Percentiles rank a stretch among this genome's conserved stretches.
Evolutionary conservation across 768 basidiomycete species (phyloP).

Genomic region (Tricholoma flavovirens): DNA sequence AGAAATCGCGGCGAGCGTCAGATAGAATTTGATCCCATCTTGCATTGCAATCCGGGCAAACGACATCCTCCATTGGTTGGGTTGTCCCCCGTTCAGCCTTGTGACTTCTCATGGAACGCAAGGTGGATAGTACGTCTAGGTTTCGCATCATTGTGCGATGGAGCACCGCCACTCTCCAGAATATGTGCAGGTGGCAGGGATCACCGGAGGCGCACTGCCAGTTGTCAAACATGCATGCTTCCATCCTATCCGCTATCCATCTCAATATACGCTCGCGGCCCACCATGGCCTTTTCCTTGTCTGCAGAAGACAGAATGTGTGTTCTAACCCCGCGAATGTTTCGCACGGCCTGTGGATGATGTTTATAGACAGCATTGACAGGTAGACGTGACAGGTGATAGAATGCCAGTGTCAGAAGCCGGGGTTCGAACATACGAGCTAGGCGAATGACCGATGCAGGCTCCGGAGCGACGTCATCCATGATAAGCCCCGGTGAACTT

Average conservation of each 20-base stretch:
- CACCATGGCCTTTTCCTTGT: conserved; percentile 16
- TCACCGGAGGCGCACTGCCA: conserved; percentile 17
- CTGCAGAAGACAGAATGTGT: conserved; percentile 14
- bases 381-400: conserved; percentile 19
- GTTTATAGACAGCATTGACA: conserved; percentile 17
- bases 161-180: conserved; percentile 19
- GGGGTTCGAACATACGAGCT: conserved; percentile 19
- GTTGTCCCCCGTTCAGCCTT: conserved; percentile 18
- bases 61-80: conserved; percentile 17
- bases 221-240: conserved; percentile 16
- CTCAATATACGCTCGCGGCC: conserved; percentile 20
- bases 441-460: conserved; percentile 19
- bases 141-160: conserved; percentile 18
- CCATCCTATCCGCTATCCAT: conserved; percentile 18
- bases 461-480: conserved; percentile 24
- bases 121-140: conserved; percentile 17
- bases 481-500: conserved; percentile 11
- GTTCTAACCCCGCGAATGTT: conserved; percentile 16
- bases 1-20: conserved; percentile 20
- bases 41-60: conserved; percentile 18
- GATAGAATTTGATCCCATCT: conserved; percentile 19
- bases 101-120: conserved; percentile 19
- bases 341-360: conserved; percentile 14
- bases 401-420: conserved; percentile 14
- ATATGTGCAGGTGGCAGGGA: conserved; percentile 17